These are phyloP conservation scores for Lagerstroemia speciosa DNA, from an alignment of 345 rosid species.

Conservation along the genomic window DNA sequence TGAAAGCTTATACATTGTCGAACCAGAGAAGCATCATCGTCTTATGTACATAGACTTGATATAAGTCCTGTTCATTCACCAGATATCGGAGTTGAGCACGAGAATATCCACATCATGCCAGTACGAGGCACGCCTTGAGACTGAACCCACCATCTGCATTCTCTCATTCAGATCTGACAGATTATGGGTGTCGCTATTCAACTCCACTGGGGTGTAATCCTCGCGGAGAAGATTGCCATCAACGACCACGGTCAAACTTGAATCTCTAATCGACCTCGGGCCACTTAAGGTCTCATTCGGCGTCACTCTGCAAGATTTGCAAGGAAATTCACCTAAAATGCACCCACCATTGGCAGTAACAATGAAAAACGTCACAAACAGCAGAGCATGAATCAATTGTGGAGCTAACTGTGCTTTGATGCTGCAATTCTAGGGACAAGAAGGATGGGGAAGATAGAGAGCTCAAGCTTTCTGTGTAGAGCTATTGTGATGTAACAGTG, in stretches of 20 bases:
- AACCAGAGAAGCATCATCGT: background rate
- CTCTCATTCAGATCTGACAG: slow-evolving; percentile 50
- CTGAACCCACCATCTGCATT: slow-evolving; percentile 68
- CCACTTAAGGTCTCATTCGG: too few relatives aligned
- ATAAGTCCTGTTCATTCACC: slow-evolving; percentile 79
- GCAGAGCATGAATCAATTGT: background rate
- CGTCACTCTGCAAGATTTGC: too few relatives aligned
- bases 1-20: background rate
- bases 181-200: slow-evolving; percentile 56
- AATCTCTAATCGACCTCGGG: too few relatives aligned
- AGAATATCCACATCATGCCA: slow-evolving; percentile 75
- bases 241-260: too few relatives aligned
- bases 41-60: slow-evolving; percentile 49
- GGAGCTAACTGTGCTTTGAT: slow-evolving; percentile 41
- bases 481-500: too few relatives aligned
- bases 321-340: too few relatives aligned
- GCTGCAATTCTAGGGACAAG: slow-evolving; percentile 35
- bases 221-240: slow-evolving; percentile 5
- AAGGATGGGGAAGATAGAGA: slow-evolving; percentile 37
- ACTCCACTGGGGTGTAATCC: slow-evolving; percentile 74
- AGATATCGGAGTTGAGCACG: slow-evolving; percentile 70
- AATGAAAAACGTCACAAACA: background rate
- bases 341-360: too few relatives aligned
- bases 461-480: slow-evolving; percentile 38
- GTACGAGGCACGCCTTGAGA: slow-evolving; percentile 45